These are phyloP conservation scores for Paracorniculantispora psalliotae DNA, from an alignment of 2,329 filamentous ascomycete genomes.

Conservation along the genomic window DNA sequence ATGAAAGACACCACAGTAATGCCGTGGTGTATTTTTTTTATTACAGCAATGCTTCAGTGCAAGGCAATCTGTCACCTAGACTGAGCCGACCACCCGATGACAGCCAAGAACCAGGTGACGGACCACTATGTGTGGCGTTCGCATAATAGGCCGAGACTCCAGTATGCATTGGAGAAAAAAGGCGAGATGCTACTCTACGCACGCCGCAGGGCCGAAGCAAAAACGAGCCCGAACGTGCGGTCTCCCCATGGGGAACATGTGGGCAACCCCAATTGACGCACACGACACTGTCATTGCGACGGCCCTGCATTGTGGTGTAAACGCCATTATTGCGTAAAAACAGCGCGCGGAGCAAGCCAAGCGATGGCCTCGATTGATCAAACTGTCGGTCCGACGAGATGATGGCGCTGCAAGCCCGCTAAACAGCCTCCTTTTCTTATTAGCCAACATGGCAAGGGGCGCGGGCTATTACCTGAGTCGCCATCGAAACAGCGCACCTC, in stretches of 20 bases:
- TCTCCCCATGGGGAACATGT: constrained; percentile 6
- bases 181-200: neutral
- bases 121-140: neutral
- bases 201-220: neutral
- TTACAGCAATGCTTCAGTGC: neutral
- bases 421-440: neutral
- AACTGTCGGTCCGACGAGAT: constrained; percentile 3
- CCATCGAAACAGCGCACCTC: neutral
- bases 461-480: neutral
- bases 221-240: neutral
- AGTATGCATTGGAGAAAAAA: neutral
- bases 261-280: constrained; percentile 1
- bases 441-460: neutral
- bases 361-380: neutral
- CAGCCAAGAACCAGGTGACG: neutral
- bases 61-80: neutral
- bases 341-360: neutral
- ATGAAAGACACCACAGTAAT: no score
- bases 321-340: neutral
- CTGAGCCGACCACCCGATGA: neutral
- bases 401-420: neutral
- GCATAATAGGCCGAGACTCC: neutral
- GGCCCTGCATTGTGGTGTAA: neutral
- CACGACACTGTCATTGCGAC: neutral
- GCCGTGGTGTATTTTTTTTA: neutral